phyloP scores from a whole-genome alignment of 805 yeast species.

The Candida broadrunensis region DNA sequence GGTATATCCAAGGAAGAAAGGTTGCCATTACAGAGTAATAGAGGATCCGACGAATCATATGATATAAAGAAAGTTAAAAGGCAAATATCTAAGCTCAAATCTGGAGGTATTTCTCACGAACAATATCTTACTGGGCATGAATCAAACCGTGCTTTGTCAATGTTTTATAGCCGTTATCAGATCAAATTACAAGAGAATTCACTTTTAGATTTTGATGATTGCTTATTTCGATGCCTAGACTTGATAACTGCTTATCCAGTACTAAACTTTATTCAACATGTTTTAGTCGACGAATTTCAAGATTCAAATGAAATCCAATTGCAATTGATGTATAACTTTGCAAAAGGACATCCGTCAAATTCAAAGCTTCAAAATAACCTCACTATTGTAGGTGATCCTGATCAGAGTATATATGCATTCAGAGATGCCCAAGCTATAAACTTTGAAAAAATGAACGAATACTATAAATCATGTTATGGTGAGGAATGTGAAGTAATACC shows the following conservation, averaged over 20 bases:
- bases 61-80: conserved; percentile 39
- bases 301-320: conserved; percentile 83
- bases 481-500: conserved; percentile 29
- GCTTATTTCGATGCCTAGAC: conserved; percentile 54
- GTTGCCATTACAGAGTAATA: conserved; percentile 4
- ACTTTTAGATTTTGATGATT: conserved; percentile 80
- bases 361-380: conserved; percentile 45
- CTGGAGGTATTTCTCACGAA: conserved; percentile 46
- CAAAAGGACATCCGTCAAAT: conserved; percentile 31
- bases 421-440: conserved; percentile 74
- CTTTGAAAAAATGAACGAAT: conserved; percentile 52
- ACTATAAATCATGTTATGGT: conserved; percentile 25
- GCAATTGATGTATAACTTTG: conserved; percentile 54
- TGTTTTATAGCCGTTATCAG: conserved; percentile 55
- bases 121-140: conserved; percentile 22
- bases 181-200: conserved; percentile 36
- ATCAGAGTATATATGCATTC: conserved; percentile 90
- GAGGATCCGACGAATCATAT: conserved; percentile 21
- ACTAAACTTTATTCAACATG: conserved; percentile 56
- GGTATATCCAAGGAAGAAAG: conserved; percentile 13
- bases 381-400: conserved; percentile 95
- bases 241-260: conserved; percentile 48
- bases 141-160: conserved; percentile 14
- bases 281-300: conserved; percentile 91
- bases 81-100: conserved; percentile 55